Percentiles rank a stretch among this genome's conserved stretches.
phyloP scores from a whole-genome alignment of 1,139 yeast genomes.

The Candida pseudoviswanathii region DNA sequence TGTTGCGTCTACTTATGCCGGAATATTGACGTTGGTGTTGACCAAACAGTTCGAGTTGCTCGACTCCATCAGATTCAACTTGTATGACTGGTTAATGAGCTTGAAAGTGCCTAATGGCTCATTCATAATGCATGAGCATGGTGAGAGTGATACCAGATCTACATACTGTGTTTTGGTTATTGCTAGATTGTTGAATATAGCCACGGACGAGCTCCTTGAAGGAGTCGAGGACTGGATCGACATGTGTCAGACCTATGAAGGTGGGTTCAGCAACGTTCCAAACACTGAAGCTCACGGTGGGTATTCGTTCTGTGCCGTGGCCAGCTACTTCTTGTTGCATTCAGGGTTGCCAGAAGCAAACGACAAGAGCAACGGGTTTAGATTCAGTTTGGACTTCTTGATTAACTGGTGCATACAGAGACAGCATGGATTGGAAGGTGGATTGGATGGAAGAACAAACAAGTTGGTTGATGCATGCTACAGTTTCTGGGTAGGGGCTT shows the following conservation, averaged over 20 bases:
- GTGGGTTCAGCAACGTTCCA: slow-evolving; percentile 89
- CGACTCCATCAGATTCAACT: slow-evolving; percentile 26
- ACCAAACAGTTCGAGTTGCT: slow-evolving; percentile 46
- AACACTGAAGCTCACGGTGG: slow-evolving; percentile 96
- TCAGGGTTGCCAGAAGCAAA: not conserved
- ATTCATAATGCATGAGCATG: slow-evolving; percentile 70
- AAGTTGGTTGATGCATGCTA: slow-evolving; percentile 97
- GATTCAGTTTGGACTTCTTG: slow-evolving; percentile 41
- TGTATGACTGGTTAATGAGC: slow-evolving; percentile 66
- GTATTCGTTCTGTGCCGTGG: slow-evolving; percentile 87
- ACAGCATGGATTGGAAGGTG: slow-evolving; percentile 77
- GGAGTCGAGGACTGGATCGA: slow-evolving; percentile 64
- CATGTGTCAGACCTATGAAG: slow-evolving; percentile 87
- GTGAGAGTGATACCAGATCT: slow-evolving; percentile 87
- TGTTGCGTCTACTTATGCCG: slow-evolving; percentile 84
- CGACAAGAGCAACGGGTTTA: not conserved
- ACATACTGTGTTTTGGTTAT: slow-evolving; percentile 83
- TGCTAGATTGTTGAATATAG: slow-evolving; percentile 64
- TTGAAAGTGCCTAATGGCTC: slow-evolving; percentile 75
- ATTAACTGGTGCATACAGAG: slow-evolving; percentile 69
- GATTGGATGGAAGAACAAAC: slow-evolving; percentile 86
- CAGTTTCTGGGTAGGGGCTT: slow-evolving; percentile 92
- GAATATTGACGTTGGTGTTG: slow-evolving; percentile 61
- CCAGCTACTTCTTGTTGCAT: slow-evolving; percentile 50
- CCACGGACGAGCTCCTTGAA: slow-evolving; percentile 61